A percentile compares a stretch with the other conserved stretches of the same genome.
phyloP scores from a whole-genome alignment of 2,329 filamentous ascomycete genomes.

The Curvularia verruculosa region DNA sequence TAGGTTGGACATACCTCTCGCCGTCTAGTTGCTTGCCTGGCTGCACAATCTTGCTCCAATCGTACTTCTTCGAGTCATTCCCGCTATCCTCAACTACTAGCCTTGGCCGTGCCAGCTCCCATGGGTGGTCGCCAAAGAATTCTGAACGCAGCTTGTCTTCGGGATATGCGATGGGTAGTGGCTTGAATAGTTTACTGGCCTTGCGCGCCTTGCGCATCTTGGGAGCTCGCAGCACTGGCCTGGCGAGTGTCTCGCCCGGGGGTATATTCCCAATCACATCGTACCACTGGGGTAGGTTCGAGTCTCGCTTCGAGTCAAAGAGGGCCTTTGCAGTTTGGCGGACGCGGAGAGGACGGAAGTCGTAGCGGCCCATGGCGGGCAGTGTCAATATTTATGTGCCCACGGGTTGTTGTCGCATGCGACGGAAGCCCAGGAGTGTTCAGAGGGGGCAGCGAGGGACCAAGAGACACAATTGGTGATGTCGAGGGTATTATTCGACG shows the following conservation, averaged over 20 bases:
- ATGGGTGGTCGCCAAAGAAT: constrained; percentile 94
- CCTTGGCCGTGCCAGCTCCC: constrained; percentile 90
- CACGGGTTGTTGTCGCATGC: constrained; percentile 1
- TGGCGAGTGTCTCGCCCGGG: constrained; percentile 64
- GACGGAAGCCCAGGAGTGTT: background rate
- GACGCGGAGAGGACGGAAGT: constrained; percentile 59
- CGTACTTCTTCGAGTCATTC: constrained; percentile 73
- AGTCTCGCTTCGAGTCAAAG: constrained; percentile 52
- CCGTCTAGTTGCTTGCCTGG: constrained; percentile 77
- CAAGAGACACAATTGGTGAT: constrained; percentile 13
- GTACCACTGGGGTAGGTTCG: constrained; percentile 61
- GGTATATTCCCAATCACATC: constrained; percentile 63
- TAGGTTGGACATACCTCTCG: constrained; percentile 68
- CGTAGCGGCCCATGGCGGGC: constrained; percentile 58
- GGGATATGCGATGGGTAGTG: constrained; percentile 76
- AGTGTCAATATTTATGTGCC: background rate
- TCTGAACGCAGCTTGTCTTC: constrained; percentile 81
- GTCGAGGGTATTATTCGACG: constrained; percentile 5
- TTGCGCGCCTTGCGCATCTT: constrained; percentile 54
- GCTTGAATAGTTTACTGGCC: constrained; percentile 79
- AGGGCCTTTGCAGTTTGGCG: constrained; percentile 59
- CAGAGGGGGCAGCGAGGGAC: background rate
- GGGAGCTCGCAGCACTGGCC: constrained; percentile 59
- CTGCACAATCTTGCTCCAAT: constrained; percentile 84
- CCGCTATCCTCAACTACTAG: constrained; percentile 86